Evolutionary conservation across 116 monocot species (phyloP), one percentile per base, ranked within the genome.

Genomic region (Posidonia oceanica): DNA sequence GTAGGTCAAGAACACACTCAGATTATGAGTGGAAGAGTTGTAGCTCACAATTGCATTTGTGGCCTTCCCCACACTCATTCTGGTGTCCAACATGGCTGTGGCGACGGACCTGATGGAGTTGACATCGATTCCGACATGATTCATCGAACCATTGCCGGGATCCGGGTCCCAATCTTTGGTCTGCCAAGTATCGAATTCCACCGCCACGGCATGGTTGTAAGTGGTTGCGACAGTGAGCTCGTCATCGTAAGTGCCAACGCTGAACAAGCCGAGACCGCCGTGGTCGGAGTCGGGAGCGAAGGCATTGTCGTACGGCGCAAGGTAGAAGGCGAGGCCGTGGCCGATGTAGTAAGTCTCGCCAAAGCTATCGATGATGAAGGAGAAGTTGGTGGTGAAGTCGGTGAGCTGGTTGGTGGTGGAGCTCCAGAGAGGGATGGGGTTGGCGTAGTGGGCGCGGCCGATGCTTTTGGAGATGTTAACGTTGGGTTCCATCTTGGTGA

Each of bases 321-420:
- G 80, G 79, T 86, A 89, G 83, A 89, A 89, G 57, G 89, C 77
- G 22, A 89, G 71, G 61, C 89, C 86, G 60, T 83, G 86, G 44
- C 81, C 86, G 16, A 15, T 71, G 0, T 44, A 8, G 22, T 40
- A 13, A 0, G n/a, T 7, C 23, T 74, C 22, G 72, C 64, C 29
- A 12, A 79, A 29, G 29, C 29, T 23, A 16, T 78, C 36, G 60
- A 86, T 82, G 64, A 65, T 10, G 73, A 90, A 90, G 58, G 84
- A 63, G 79, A 90, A 90, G 61, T 75, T 79, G 52, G 86, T 80
- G 37, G 71, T 80, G 84, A 90, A 86, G 64, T 81, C 74, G 8
- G 83, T 54, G 16, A 76, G 18, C 52, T 74, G 40, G 2, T 72
- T 59, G 8, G 78, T 69, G 69, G 14, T 8, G 10, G 67, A 7